Conservation (phyloP, 202 grass and related monocot species). For the Digitaria exilis region DNA sequence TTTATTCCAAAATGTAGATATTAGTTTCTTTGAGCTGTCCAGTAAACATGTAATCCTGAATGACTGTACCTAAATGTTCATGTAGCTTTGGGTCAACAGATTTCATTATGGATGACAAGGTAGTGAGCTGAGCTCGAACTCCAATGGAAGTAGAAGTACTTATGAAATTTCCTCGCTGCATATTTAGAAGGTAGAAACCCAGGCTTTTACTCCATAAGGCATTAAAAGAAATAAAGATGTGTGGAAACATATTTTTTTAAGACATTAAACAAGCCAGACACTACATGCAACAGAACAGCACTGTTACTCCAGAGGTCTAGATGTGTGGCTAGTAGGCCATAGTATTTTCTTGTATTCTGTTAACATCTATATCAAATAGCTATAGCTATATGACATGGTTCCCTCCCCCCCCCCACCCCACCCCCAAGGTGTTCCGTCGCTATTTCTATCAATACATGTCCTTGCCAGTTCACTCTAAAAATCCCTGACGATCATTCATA, state of each 20-base stretch:
- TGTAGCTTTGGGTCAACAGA: conserved; percentile 90
- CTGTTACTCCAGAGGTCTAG: background rate
- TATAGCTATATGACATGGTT: too few species aligned
- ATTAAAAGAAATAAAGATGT: too few species aligned
- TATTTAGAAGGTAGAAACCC: conserved; percentile 45
- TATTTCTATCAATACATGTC: conserved; percentile 3
- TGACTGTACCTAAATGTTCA: conserved; percentile 80
- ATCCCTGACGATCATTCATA: background rate
- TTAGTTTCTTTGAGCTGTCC: conserved; percentile 25
- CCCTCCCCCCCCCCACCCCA: too few species aligned
- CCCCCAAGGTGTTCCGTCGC: background rate
- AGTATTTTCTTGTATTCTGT: background rate
- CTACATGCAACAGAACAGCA: background rate
- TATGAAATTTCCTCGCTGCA: conserved; percentile 90
- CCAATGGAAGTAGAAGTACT: conserved; percentile 91
- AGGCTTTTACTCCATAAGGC: conserved; percentile 38
- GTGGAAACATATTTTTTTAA: too few species aligned
- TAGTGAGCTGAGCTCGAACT: conserved; percentile 85
- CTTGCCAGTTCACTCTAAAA: conserved; percentile 3
- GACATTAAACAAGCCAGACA: conserved; percentile 39
- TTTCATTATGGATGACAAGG: conserved; percentile 82
- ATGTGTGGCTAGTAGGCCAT: background rate
- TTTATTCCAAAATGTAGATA: conserved; percentile 29
- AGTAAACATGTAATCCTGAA: conserved; percentile 34
- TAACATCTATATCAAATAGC: too few species aligned